Base-by-base conservation (phyloP, 2,329 filamentous ascomycete species). In the Cladosporium oxysporum region DNA sequence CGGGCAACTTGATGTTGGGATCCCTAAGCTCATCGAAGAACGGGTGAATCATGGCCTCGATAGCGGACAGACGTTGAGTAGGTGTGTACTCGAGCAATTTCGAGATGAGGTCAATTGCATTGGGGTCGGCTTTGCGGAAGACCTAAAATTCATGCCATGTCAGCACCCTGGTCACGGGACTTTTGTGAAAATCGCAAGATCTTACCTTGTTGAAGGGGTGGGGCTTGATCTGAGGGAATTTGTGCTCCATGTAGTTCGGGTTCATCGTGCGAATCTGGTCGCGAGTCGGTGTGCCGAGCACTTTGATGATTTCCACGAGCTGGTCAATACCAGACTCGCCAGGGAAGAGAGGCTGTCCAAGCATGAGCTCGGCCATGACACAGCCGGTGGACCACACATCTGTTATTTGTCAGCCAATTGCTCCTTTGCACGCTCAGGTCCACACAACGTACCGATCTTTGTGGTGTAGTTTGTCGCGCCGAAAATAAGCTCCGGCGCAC, bases 231-330 rank as follows among this genome's bases (percentile, higher is more conserved):
- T 99, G 95, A 58, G 95, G 95, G 81, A 99, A 99, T 83, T 98
- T 98, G 84, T 99, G 95, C 83, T 99, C 95, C 95, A 99, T 99
- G 82, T 99, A 99, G 81, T 99, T 99, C 67, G 95, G 95, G 81
- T 99, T 99, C 95, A 99, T 99, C 71, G 95, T 99, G 73, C 95
- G 91, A 76, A 99, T 99, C 81, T 99, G 95, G 79, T 99, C 95
- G 70, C 95, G 88, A 41, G 95, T 98, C 21, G 95, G 95, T 21
- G 95, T 99, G 67, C 95, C 95, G 68, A 99, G 84, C 62, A 99
- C 94, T 83, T 99, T 99, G 85, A 99, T 99, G 78, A 99, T 99
- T 81, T 99, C 95, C 55, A 99, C 95, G 58, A 99, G 84, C 79
- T 99, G 95, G 78, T 99, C 95, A 75, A 99, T 99, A 70, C 95